A percentile compares a stretch with the other conserved stretches of the same genome.
Conservation (phyloP, 2,329 filamentous ascomycete species). For the Ophiostoma triangulosporum region DNA sequence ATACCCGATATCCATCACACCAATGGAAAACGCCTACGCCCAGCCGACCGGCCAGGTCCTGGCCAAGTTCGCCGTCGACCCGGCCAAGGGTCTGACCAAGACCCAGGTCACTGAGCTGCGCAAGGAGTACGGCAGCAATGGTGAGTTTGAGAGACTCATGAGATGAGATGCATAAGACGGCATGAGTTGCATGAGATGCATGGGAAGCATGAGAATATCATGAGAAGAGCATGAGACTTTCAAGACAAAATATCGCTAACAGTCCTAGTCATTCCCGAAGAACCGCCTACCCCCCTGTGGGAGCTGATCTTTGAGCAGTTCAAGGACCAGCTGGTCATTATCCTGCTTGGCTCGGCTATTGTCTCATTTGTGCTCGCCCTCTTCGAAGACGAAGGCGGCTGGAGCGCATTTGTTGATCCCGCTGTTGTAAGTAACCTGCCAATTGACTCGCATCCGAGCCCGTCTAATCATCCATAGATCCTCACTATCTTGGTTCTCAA, state of each 20-base stretch:
- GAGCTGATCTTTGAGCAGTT: constrained; percentile 96
- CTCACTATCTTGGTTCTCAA: constrained; percentile 94
- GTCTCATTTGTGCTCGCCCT: constrained; percentile 89
- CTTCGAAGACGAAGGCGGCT: constrained; percentile 85
- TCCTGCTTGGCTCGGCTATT: constrained; percentile 80
- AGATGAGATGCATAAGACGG: background rate
- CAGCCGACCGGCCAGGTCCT: constrained; percentile 45
- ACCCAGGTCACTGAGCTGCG: constrained; percentile 42
- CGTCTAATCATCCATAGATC: constrained; percentile 42
- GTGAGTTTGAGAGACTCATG: constrained; percentile 27
- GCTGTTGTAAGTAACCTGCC: constrained; percentile 56
- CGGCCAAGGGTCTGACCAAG: constrained; percentile 41
- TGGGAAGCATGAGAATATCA: background rate
- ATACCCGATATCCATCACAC: background rate
- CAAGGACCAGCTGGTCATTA: constrained; percentile 96
- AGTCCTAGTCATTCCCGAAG: constrained; percentile 53
- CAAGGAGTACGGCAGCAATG: constrained; percentile 51
- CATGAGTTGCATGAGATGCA: background rate
- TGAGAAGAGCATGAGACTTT: background rate
- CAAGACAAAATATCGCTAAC: background rate
- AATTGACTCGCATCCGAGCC: background rate
- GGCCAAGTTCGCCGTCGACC: constrained; percentile 42
- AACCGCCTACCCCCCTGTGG: constrained; percentile 92
- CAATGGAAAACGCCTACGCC: constrained; percentile 51
- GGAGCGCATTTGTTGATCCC: constrained; percentile 95